Base-by-base conservation (phyloP, 345 rosid genomes). In the Heritiera fomes region DNA sequence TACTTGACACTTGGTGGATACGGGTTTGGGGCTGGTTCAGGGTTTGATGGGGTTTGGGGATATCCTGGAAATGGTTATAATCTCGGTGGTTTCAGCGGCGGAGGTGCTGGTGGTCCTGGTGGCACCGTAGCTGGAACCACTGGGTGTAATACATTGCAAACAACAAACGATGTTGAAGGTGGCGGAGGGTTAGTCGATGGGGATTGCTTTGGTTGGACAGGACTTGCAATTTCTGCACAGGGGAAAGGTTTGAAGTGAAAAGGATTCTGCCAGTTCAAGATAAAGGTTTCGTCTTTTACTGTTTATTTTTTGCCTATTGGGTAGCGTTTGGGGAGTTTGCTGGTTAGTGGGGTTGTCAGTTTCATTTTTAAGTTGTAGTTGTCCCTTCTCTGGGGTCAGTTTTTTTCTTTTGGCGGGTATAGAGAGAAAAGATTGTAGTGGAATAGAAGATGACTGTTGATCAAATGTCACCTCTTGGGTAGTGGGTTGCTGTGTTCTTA, bases 141-240 rank as follows among this genome's bases (percentile, higher is more conserved):
- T 7, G 86, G 84, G 62, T 82, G 84, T 75, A 83, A 75, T 78
- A 50, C 82, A 49, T 87, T 87, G 92, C 91, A 80, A 79, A 30
- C 80, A 63, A 46, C 79, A 56, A 77, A 34, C n/a, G 85, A 81
- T 28, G 86, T 75, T 11, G 80, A 71, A n/a, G 78, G 59, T 7
- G 66, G 59, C 70, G 89, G 80, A n/a, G 84, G 77, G 23, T 50
- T 87, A 55, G 82, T 47, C 7, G 92, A 80, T 23, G 87, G 81
- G 17, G 89, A 89, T 4, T 84, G 82, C 56, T 87, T 87, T 58
- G 76, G 78, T 34, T 90, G 89, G 91, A 88, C 93, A 17, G 86
- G 87, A 68, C 86, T 88, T n/a, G 89, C 88, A 1, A 86, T 88
- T 74, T 86, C 91, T 8, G 75, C 84, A 74, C 83, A 85, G 7